Evolutionary conservation across 495 filamentous ascomycete genomes (phyloP).

Genomic region (Aspergillus sparsus): DNA sequence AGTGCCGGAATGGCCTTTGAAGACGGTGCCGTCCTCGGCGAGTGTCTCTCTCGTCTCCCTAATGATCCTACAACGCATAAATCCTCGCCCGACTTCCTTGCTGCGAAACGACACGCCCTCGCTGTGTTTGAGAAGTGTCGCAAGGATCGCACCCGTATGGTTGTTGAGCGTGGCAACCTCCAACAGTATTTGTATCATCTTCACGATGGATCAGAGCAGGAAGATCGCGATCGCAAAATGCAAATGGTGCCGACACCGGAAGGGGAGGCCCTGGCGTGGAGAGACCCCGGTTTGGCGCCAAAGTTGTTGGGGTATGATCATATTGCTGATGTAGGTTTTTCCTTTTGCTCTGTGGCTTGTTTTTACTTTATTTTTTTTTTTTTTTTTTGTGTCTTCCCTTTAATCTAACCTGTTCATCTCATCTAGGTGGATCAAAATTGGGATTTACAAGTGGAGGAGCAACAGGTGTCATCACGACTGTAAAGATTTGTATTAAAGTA

Average conservation of each 20-base stretch:
- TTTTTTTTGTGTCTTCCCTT: too few relatives aligned
- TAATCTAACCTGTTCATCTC: not conserved
- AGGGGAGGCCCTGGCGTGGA: constrained; percentile 50
- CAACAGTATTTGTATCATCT: constrained; percentile 55
- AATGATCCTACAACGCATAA: constrained; percentile 29
- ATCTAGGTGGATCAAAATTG: constrained; percentile 14
- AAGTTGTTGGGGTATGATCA: constrained; percentile 49
- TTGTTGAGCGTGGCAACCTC: constrained; percentile 47
- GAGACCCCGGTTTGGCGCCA: constrained; percentile 45
- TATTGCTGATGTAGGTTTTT: constrained; percentile 37
- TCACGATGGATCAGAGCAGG: constrained; percentile 50
- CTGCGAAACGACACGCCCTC: constrained; percentile 41
- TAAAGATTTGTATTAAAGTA: not conserved
- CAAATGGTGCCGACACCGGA: constrained; percentile 45
- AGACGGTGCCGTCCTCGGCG: constrained; percentile 52
- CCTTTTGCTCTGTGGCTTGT: not conserved
- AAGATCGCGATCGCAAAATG: constrained; percentile 48
- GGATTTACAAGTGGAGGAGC: not conserved
- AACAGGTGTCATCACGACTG: constrained; percentile 7
- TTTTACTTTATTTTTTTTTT: too few relatives aligned
- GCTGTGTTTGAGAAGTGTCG: constrained; percentile 48
- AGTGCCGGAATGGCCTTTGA: constrained; percentile 52
- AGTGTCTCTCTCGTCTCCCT: constrained; percentile 44
- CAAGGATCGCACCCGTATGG: constrained; percentile 45
- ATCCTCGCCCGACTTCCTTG: constrained; percentile 27